Conservation (phyloP, 2,329 filamentous ascomycete genomes). For the Sphaerostilbella broomeana region DNA sequence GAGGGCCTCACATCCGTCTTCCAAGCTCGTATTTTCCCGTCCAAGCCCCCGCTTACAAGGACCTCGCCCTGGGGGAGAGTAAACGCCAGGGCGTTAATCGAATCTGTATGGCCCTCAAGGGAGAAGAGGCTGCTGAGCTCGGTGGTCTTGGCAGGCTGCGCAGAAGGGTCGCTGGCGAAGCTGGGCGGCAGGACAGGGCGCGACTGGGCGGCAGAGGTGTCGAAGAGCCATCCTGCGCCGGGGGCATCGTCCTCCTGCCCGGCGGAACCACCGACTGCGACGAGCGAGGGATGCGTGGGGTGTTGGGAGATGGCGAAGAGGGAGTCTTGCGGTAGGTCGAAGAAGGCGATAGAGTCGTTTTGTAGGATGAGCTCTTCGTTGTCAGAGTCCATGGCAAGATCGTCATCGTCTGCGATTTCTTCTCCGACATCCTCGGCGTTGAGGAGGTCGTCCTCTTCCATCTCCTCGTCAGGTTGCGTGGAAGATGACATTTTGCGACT, state of each 20-base stretch:
- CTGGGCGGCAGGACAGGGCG: conserved; percentile 68
- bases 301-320: conserved; percentile 96
- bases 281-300: conserved; percentile 66
- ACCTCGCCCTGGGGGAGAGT: conserved; percentile 78
- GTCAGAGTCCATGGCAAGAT: conserved; percentile 75
- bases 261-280: conserved; percentile 77
- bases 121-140: conserved; percentile 60
- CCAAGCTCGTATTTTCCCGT: conserved; percentile 74
- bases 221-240: conserved; percentile 81
- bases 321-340: conserved; percentile 82
- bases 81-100: conserved; percentile 79
- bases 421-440: conserved; percentile 72
- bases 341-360: conserved; percentile 91
- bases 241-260: conserved; percentile 52
- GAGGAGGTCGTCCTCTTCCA: conserved; percentile 55
- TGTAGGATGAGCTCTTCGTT: conserved; percentile 71
- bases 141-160: conserved; percentile 45
- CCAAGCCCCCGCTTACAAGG: conserved; percentile 78
- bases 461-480: conserved; percentile 21
- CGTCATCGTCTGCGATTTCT: conserved; percentile 59
- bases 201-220: conserved; percentile 57
- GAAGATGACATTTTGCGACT: conserved; percentile 26
- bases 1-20: conserved; percentile 41
- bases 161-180: conserved; percentile 58
- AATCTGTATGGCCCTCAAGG: conserved; percentile 87